These are phyloP conservation scores for Geranomyces michiganensis DNA, from an alignment of 192 early-diverging fungal genomes.

Conservation along the genomic window DNA sequence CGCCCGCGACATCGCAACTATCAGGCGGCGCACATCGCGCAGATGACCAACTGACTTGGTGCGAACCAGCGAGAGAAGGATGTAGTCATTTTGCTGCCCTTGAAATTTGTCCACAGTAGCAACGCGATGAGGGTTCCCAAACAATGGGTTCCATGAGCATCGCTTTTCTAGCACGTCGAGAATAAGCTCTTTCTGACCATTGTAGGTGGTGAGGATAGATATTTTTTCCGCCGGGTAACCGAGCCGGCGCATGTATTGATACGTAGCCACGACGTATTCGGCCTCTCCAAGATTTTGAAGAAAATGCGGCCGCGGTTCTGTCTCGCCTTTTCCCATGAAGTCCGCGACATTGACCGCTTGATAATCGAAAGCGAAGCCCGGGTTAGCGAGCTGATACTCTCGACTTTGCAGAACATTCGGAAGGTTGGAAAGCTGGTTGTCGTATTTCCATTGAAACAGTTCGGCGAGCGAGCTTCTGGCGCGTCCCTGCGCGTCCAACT, in stretches of 20 bases:
- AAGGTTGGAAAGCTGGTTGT: conserved; percentile 65
- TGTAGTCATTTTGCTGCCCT: conserved; percentile 90
- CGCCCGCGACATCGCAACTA: conserved; percentile 93
- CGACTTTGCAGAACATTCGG: conserved; percentile 32
- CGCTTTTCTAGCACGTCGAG: conserved; percentile 83
- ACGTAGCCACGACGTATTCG: conserved; percentile 93
- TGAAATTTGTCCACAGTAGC: conserved; percentile 98
- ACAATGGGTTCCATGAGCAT: conserved; percentile 85
- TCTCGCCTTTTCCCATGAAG: conserved; percentile 79
- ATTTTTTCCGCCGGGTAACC: conserved; percentile 93
- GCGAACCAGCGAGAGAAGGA: conserved; percentile 92
- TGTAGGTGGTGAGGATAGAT: conserved; percentile 94
- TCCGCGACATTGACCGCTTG: conserved; percentile 88
- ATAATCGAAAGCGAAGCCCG: conserved; percentile 83
- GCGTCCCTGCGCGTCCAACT: conserved; percentile 89
- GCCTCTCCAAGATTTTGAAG: conserved; percentile 98
- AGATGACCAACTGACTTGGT: conserved; percentile 81
- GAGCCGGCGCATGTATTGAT: conserved; percentile 92
- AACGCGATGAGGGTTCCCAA: conserved; percentile 76
- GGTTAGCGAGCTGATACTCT: conserved; percentile 74
- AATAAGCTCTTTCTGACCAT: conserved; percentile 94
- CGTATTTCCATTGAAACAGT: conserved; percentile 88
- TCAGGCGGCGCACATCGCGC: conserved; percentile 87
- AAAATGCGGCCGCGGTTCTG: conserved; percentile 82
- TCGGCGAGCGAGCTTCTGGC: conserved; percentile 76